These are phyloP conservation scores for Chrysopogon serrulatus DNA, from an alignment of 176 grass and related monocot species.

Conservation along the genomic window DNA sequence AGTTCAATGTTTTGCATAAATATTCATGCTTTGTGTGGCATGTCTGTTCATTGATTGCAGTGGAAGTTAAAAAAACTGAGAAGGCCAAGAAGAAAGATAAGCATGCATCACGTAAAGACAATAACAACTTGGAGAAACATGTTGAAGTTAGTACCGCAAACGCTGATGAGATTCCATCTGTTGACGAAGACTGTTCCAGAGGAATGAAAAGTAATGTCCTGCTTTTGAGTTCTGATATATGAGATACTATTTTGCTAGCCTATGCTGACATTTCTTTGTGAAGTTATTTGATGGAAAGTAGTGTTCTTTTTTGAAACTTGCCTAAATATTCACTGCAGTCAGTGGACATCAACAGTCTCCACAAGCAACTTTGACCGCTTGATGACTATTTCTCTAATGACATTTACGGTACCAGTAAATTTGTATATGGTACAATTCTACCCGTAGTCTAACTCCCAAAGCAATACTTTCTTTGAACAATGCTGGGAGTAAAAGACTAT, in stretches of 20 bases:
- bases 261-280: background rate
- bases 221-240: background rate
- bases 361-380: background rate
- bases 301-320: background rate
- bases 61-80: constrained; percentile 55
- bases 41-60: constrained; percentile 31
- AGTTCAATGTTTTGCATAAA: background rate
- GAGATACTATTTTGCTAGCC: background rate
- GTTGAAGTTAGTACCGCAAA: constrained; percentile 38
- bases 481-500: background rate
- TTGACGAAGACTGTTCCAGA: constrained; percentile 81
- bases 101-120: constrained; percentile 19
- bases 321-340: background rate
- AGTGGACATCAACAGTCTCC: background rate
- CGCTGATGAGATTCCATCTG: constrained; percentile 49
- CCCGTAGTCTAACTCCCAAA: background rate
- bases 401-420: background rate
- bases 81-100: constrained; percentile 37
- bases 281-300: background rate
- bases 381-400: background rate
- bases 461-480: background rate
- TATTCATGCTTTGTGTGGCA: background rate
- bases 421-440: background rate
- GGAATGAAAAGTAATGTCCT: constrained; percentile 88
- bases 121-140: constrained; percentile 31